Base-by-base conservation (phyloP, 129 eudicot genomes). In the Chrysanthemum seticuspe region DNA sequence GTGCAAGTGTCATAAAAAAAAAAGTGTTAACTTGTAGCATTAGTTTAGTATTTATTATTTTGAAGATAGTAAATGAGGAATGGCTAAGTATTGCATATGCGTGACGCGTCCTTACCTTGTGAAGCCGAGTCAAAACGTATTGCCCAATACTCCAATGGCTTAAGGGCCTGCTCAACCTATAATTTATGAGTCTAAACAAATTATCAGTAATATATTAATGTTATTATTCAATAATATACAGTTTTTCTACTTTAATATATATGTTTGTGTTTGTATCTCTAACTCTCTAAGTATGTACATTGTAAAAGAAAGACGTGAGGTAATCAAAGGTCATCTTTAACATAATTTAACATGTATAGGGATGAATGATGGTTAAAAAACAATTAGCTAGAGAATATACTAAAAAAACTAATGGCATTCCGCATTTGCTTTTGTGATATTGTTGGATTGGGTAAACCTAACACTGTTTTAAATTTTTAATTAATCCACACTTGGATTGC, bases 401-500 rank as follows among this genome's bases (percentile, higher is more conserved):
- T 57, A 65, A 75, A 74, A 74, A 65, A 25, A 66, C 13, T 65
- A 50, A 31, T 21, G 15, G 66, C 65, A 23, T 23, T 23, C 25
- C 1, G 25, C 25, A 23, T 12, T 19, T 52, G 25, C 77, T 75
- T 65, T 75, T 18, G 48, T 54, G 70, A 54, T 65, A 49, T 75
- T 65, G 31, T 36, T 65, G 73, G 73, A 65, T 74, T 74, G 65
- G 73, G 79, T 75, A 75, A 63, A 75, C 79, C 79, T 75, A 75
- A 75, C 73, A 55, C 66, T 54, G 7, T 57, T 65, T 66, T 19
- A 55, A 18, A 36, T 36, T 57, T 65, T 66, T 36, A 55, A 18
- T 40, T 53, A 64, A 47, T 48, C 52, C 76, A 25, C 50, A 27
- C 13, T 25, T 61, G 50, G 77, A 73, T 50, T 61, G 77, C 44